Conservation (phyloP, 306 rosid genomes). For the Carpinus viminea region DNA sequence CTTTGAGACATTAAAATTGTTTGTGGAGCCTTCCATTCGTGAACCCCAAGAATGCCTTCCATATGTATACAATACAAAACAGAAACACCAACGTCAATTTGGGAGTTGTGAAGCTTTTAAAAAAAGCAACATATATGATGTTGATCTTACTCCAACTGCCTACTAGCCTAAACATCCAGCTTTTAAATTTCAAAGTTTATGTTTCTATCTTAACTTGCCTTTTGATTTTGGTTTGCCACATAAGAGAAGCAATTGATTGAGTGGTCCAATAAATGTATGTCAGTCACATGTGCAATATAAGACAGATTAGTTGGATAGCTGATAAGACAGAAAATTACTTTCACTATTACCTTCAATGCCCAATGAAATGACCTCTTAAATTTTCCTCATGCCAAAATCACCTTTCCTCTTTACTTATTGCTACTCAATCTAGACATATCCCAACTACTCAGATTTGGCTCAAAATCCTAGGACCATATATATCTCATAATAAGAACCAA, state of each 20-base stretch:
- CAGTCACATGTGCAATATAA: constrained; percentile 12
- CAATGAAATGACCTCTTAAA: constrained; percentile 74
- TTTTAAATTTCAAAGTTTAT: neutral
- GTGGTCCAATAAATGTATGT: constrained; percentile 11
- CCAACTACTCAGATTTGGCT: no score
- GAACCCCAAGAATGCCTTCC: constrained; percentile 89
- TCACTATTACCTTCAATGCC: constrained; percentile 77
- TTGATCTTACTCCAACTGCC: neutral
- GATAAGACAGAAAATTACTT: neutral
- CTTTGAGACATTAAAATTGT: constrained; percentile 91
- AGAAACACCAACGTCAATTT: constrained; percentile 34
- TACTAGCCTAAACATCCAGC: neutral
- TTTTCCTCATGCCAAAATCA: constrained; percentile 83
- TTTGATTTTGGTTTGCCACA: constrained; percentile 18
- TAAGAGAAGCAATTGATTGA: constrained; percentile 5
- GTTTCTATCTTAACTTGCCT: neutral
- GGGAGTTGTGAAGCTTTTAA: constrained; percentile 22
- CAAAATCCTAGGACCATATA: no score
- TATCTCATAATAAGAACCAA: no score
- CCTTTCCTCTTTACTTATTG: no score
- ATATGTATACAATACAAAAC: constrained; percentile 37
- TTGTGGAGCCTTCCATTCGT: constrained; percentile 92
- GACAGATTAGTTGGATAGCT: neutral
- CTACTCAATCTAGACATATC: no score
- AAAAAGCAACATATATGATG: constrained; percentile 8